These are phyloP conservation scores for Wickerhamiella siamensis DNA, from an alignment of 805 yeast species.

Conservation along the genomic window DNA sequence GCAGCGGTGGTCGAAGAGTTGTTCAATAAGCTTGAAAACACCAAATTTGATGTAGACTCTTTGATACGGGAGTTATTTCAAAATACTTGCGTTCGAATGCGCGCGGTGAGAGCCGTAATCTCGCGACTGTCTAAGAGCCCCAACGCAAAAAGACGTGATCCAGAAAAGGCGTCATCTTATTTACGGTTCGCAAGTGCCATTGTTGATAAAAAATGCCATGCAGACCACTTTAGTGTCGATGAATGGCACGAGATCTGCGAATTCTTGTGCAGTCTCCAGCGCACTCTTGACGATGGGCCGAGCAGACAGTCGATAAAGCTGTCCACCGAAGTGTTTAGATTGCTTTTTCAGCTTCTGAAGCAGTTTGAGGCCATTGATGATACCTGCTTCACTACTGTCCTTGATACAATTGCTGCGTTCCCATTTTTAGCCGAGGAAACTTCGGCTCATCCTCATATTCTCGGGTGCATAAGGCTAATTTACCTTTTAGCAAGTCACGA, in stretches of 20 bases:
- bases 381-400: neutral
- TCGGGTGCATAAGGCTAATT: slow-evolving; percentile 6
- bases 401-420: neutral
- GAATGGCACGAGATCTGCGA: neutral
- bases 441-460: slow-evolving; percentile 7
- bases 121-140: neutral
- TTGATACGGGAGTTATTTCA: neutral
- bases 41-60: neutral
- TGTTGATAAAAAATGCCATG: neutral
- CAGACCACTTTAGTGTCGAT: neutral
- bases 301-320: neutral
- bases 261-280: neutral
- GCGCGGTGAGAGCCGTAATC: neutral
- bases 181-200: neutral
- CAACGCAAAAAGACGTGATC: neutral
- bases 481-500: neutral
- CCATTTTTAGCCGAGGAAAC: slow-evolving; percentile 3
- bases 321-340: neutral
- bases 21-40: neutral
- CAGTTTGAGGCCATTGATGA: neutral
- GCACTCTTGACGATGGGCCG: neutral
- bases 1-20: neutral
- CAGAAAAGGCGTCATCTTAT: neutral
- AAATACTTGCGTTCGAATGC: neutral
- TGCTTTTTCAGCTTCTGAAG: neutral